phyloP scores from a whole-genome alignment of 148 eudicot genomes.

The Cornus suecica region DNA sequence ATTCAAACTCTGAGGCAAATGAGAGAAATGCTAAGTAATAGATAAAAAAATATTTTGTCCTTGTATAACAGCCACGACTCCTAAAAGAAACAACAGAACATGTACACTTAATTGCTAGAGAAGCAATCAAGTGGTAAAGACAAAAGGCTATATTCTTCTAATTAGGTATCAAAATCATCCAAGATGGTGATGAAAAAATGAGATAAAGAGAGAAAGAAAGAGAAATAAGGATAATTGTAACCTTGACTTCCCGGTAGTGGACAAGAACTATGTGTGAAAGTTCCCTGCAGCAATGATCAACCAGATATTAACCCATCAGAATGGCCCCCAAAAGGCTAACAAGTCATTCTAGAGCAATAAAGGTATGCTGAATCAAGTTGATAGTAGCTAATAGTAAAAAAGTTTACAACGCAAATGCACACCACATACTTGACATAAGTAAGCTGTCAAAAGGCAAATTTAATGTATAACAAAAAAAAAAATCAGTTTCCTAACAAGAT shows the following conservation, averaged over 20 bases:
- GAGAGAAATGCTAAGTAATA: not conserved
- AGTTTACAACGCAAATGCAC: not conserved
- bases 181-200: not conserved
- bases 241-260: conserved; percentile 73
- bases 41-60: not conserved
- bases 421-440: not conserved
- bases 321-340: not conserved
- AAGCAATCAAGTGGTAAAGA: not conserved
- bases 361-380: no score
- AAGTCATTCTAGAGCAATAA: not conserved
- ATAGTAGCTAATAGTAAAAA: not conserved
- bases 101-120: conserved; percentile 4
- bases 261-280: conserved; percentile 64
- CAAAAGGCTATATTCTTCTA: not conserved
- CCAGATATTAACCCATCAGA: conserved; percentile 17
- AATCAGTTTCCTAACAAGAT: not conserved
- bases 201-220: not conserved
- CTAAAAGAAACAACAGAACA: not conserved
- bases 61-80: not conserved
- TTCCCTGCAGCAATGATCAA: conserved; percentile 43
- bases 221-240: conserved; percentile 17
- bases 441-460: not conserved
- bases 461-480: not conserved
- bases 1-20: not conserved
- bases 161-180: not conserved